phyloP scores from a whole-genome alignment of 192 early-diverging fungal species.

The Powellomyces hirtus region DNA sequence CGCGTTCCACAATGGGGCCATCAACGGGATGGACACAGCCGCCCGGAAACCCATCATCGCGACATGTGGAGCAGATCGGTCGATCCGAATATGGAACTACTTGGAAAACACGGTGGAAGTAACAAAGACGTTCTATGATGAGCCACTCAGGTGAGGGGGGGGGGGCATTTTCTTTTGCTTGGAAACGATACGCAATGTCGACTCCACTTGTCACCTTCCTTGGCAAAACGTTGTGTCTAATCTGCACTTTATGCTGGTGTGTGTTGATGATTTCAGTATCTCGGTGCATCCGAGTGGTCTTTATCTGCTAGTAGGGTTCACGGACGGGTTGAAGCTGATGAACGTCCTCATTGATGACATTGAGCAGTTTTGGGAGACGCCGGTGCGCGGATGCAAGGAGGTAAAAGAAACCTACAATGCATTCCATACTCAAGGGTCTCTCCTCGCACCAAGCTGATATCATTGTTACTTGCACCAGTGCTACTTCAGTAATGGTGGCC shows the following conservation, averaged over 20 bases:
- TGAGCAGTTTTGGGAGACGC: slow-evolving; percentile 50
- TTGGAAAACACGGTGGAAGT: slow-evolving; percentile 57
- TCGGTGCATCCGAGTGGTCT: slow-evolving; percentile 58
- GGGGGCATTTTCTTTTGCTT: background rate
- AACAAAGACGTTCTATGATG: slow-evolving; percentile 48
- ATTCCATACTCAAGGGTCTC: background rate
- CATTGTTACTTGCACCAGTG: slow-evolving; percentile 29
- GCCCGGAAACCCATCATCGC: slow-evolving; percentile 57
- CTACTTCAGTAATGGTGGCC: slow-evolving; percentile 55
- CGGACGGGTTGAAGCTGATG: slow-evolving; percentile 52
- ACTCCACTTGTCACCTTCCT: no score
- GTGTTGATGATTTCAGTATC: slow-evolving; percentile 36
- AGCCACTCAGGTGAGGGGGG: slow-evolving; percentile 39
- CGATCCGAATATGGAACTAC: slow-evolving; percentile 63
- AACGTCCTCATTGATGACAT: slow-evolving; percentile 60
- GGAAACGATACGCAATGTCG: no score
- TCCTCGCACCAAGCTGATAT: background rate
- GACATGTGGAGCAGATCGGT: slow-evolving; percentile 54
- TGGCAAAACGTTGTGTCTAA: no score
- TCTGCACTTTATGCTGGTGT: no score
- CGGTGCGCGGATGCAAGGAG: slow-evolving; percentile 51
- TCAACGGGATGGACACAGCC: slow-evolving; percentile 53
- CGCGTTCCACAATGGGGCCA: slow-evolving; percentile 49
- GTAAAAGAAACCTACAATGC: slow-evolving; percentile 22
- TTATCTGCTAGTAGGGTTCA: slow-evolving; percentile 56